phyloP scores from a whole-genome alignment of 2,329 filamentous ascomycete species.

The Taxawa tesnikishii region DNA sequence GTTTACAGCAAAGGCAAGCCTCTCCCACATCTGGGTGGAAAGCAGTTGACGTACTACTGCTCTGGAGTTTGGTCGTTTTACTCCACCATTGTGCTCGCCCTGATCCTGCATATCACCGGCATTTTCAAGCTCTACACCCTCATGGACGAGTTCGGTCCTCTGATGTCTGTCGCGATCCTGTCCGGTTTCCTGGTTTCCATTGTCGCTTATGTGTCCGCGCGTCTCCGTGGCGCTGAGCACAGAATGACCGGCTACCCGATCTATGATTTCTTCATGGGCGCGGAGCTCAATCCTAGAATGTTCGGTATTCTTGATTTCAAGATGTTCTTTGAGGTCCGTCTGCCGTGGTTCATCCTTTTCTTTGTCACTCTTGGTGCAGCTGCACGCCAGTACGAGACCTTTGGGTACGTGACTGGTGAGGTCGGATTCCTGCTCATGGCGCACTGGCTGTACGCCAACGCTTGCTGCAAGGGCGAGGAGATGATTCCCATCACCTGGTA shows the following conservation, averaged over 20 bases:
- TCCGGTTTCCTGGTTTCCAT: conserved; percentile 77
- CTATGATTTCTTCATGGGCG: conserved; percentile 88
- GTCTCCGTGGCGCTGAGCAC: conserved; percentile 69
- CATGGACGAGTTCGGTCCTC: conserved; percentile 86
- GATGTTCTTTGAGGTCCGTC: conserved; percentile 89
- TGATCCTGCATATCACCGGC: conserved; percentile 67
- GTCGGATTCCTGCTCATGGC: conserved; percentile 76
- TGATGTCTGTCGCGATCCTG: conserved; percentile 86
- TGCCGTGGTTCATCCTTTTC: conserved; percentile 86
- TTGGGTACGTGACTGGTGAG: conserved; percentile 79
- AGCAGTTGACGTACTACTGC: conserved; percentile 90
- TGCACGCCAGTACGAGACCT: conserved; percentile 69
- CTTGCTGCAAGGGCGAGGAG: conserved; percentile 85
- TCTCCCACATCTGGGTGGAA: conserved; percentile 66
- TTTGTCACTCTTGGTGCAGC: conserved; percentile 65
- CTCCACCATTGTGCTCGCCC: conserved; percentile 60
- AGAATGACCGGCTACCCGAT: conserved; percentile 77
- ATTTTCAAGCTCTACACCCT: conserved; percentile 83
- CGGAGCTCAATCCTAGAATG: conserved; percentile 74
- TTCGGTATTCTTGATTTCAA: conserved; percentile 71
- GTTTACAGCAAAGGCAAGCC: conserved; percentile 83
- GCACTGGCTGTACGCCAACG: conserved; percentile 84
- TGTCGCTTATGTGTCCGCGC: conserved; percentile 75
- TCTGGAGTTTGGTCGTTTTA: conserved; percentile 82
- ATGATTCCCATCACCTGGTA: conserved; percentile 77